phyloP scores from a whole-genome alignment of 2,329 filamentous ascomycete genomes.

The Hymenotorrendiella dingleyae region DNA sequence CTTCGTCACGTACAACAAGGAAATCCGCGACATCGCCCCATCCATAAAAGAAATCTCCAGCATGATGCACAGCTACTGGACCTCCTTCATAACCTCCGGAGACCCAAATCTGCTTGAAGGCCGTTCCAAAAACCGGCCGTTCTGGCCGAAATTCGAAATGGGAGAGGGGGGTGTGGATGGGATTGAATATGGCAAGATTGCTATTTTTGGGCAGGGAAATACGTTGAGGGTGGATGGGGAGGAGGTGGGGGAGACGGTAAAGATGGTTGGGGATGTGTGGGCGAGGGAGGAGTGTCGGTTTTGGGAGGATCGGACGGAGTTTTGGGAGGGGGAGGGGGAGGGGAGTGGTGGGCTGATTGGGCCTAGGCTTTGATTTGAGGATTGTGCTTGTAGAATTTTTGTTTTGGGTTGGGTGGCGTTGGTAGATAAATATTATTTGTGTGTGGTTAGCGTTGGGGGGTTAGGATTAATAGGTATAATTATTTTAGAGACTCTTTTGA shows the following conservation, averaged over 20 bases:
- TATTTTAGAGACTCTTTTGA: no score
- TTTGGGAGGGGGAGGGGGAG: slow-evolving; percentile 32
- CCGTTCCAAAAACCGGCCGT: slow-evolving; percentile 10
- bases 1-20: slow-evolving; percentile 38
- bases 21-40: slow-evolving; percentile 4
- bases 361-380: no score
- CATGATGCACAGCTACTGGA: slow-evolving; percentile 30
- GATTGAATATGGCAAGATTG: slow-evolving; percentile 25
- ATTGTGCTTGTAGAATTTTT: no score
- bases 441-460: no score
- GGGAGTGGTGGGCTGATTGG: no score
- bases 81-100: slow-evolving; percentile 27
- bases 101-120: slow-evolving; percentile 27
- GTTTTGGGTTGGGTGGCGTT: no score
- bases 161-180: not conserved
- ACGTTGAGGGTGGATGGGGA: slow-evolving; percentile 41
- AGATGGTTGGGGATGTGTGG: slow-evolving; percentile 37
- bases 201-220: slow-evolving; percentile 56
- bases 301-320: slow-evolving; percentile 52
- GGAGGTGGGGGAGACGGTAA: slow-evolving; percentile 38
- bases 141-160: slow-evolving; percentile 20
- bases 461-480: no score
- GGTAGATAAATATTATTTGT: no score
- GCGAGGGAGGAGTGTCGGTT: slow-evolving; percentile 48
- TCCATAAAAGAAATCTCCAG: slow-evolving; percentile 16